Conservation (phyloP, 176 grass and related monocot genomes). For the Eremochloa ophiuroides region DNA sequence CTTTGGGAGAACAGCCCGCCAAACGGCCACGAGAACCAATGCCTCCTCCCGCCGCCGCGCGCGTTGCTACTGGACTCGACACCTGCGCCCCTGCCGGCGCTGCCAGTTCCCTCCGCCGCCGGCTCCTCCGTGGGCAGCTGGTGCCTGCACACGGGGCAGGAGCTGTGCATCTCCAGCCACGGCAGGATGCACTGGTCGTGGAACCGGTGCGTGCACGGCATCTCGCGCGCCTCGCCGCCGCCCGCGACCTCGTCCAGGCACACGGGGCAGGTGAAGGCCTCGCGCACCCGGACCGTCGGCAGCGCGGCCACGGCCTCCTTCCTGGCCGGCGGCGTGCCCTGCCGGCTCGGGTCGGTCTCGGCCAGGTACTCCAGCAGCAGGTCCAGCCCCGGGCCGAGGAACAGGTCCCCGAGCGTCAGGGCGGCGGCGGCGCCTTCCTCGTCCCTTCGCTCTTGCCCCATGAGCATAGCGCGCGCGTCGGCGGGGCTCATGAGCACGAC, state of each 20-base stretch:
- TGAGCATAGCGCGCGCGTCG: conserved; percentile 37
- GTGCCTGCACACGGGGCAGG: conserved; percentile 81
- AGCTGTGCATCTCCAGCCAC: conserved; percentile 88
- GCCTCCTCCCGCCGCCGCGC: conserved; percentile 33
- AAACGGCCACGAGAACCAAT: conserved; percentile 60
- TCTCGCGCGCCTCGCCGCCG: conserved; percentile 62
- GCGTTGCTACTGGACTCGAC: background rate
- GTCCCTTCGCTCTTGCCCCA: conserved; percentile 11
- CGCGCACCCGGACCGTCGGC: conserved; percentile 45
- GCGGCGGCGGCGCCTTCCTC: background rate
- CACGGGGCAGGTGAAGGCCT: conserved; percentile 55
- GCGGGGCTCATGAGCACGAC: conserved; percentile 32
- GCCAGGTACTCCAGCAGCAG: conserved; percentile 71
- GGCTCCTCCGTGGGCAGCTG: conserved; percentile 64
- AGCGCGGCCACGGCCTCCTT: conserved; percentile 75
- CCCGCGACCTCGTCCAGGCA: conserved; percentile 75
- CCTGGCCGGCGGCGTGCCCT: conserved; percentile 58
- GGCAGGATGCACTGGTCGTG: conserved; percentile 67
- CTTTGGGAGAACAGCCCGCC: conserved; percentile 46
- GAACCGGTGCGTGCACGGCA: conserved; percentile 84
- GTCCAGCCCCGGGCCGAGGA: conserved; percentile 69
- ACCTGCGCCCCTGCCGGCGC: background rate
- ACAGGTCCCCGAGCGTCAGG: conserved; percentile 57
- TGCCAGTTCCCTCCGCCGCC: conserved; percentile 26
- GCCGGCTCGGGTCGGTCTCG: conserved; percentile 48